phyloP scores from a whole-genome alignment of 257 asterid genomes.

The Forsythia suspensa region DNA sequence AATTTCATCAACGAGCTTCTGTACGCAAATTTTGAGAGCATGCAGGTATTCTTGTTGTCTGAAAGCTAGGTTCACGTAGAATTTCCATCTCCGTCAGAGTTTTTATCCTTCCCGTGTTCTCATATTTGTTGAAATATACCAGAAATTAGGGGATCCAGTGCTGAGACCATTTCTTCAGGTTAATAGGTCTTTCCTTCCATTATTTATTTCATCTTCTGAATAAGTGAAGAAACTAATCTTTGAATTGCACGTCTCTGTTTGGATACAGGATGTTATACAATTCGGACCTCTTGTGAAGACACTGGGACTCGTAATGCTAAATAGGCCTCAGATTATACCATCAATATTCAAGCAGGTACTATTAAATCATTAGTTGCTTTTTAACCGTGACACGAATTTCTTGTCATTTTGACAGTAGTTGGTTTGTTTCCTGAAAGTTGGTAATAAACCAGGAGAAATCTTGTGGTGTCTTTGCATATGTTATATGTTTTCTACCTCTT shows the following conservation, averaged over 20 bases:
- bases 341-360: conserved; percentile 83
- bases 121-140: conserved; percentile 8
- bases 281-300: conserved; percentile 93
- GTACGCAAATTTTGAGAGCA: conserved; percentile 76
- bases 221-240: conserved; percentile 10
- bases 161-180: conserved; percentile 99
- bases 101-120: not conserved
- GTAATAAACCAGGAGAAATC: not conserved
- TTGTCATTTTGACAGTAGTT: not conserved
- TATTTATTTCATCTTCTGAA: conserved; percentile 9
- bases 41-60: conserved; percentile 57
- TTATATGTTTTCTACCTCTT: not conserved
- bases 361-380: not conserved
- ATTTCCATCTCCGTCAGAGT: not conserved
- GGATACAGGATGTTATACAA: conserved; percentile 83
- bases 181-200: not conserved
- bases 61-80: not conserved
- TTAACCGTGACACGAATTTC: not conserved
- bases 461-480: not conserved
- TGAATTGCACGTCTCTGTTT: not conserved
- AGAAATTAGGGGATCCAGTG: conserved; percentile 95
- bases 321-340: conserved; percentile 71
- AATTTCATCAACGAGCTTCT: conserved; percentile 83
- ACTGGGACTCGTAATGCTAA: conserved; percentile 75
- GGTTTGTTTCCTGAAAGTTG: not conserved